Evolutionary conservation across 129 eudicot genomes (phyloP).

Genomic region (Saussurea involucrata): DNA sequence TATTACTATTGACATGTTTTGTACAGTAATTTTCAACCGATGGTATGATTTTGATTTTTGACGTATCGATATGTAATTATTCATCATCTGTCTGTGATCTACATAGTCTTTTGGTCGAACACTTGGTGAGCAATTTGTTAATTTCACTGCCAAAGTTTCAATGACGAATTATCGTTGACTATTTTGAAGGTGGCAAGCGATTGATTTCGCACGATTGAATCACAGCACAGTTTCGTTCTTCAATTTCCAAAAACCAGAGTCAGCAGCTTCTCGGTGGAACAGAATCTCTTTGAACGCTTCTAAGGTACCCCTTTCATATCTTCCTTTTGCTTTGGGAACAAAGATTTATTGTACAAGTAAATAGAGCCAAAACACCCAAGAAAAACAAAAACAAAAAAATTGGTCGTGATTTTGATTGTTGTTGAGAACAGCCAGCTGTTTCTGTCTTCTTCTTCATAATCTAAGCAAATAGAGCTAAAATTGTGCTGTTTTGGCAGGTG

Average conservation of each 20-base stretch:
- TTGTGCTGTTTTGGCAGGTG: conserved; percentile 46
- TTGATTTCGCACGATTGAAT: conserved; percentile 75
- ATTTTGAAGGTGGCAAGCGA: conserved; percentile 88
- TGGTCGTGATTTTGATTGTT: no score
- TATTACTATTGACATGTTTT: background rate
- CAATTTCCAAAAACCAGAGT: conserved; percentile 63
- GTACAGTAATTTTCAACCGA: background rate
- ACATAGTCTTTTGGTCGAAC: background rate
- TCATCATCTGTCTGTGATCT: background rate
- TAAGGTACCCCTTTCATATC: conserved; percentile 42
- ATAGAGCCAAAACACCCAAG: no score
- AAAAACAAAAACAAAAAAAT: no score
- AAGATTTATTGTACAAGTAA: background rate
- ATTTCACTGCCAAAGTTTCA: no score
- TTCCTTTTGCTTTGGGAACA: background rate
- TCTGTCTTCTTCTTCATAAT: no score
- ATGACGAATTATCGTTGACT: background rate
- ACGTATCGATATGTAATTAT: background rate
- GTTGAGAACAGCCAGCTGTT: no score
- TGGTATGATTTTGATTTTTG: no score
- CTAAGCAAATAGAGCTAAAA: background rate
- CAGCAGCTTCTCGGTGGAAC: conserved; percentile 73
- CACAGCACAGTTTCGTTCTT: conserved; percentile 87
- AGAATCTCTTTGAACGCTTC: conserved; percentile 81
- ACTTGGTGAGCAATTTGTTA: background rate